A percentile compares a stretch with the other conserved stretches of the same genome.
Conservation (phyloP, 1,284 basidiomycete genomes). For the Apiotrichum gracile region DNA sequence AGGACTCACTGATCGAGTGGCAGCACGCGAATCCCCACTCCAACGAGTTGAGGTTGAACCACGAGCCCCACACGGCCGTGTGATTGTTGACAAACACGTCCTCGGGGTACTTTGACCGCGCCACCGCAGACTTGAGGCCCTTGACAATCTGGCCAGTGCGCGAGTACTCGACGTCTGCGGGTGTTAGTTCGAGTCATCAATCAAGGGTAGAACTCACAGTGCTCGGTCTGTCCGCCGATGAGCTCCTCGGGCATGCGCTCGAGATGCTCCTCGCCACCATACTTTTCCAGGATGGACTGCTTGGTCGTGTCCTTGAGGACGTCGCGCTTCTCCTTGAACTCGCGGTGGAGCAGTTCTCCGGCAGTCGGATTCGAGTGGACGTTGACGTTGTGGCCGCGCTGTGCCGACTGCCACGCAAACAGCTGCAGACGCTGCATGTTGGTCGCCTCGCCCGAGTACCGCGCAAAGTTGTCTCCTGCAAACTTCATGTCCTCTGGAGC, state of each 20-base stretch:
- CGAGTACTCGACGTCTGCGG: constrained; percentile 81
- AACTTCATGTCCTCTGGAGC: constrained; percentile 83
- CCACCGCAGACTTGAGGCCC: constrained; percentile 80
- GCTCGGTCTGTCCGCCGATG: constrained; percentile 86
- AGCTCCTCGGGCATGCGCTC: constrained; percentile 74
- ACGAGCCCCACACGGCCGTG: constrained; percentile 91
- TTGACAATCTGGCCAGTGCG: constrained; percentile 83
- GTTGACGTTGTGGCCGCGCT: constrained; percentile 89
- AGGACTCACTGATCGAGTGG: constrained; percentile 57
- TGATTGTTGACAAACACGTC: constrained; percentile 96
- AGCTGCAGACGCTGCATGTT: constrained; percentile 87
- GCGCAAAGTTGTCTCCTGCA: constrained; percentile 93
- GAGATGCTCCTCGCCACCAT: constrained; percentile 92
- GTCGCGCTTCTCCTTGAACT: constrained; percentile 89
- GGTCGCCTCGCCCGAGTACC: constrained; percentile 82
- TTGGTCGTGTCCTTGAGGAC: constrained; percentile 80
- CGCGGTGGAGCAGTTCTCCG: constrained; percentile 81
- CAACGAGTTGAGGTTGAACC: constrained; percentile 66
- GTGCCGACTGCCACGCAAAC: constrained; percentile 95
- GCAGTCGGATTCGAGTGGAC: constrained; percentile 95
- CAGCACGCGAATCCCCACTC: constrained; percentile 95
- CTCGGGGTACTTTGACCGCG: constrained; percentile 86
- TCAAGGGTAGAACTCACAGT: constrained; percentile 53
- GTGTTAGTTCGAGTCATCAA: not conserved
- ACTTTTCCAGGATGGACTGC: constrained; percentile 77